Conservation (phyloP, 331 rosid species). For the Quercus phellos region DNA sequence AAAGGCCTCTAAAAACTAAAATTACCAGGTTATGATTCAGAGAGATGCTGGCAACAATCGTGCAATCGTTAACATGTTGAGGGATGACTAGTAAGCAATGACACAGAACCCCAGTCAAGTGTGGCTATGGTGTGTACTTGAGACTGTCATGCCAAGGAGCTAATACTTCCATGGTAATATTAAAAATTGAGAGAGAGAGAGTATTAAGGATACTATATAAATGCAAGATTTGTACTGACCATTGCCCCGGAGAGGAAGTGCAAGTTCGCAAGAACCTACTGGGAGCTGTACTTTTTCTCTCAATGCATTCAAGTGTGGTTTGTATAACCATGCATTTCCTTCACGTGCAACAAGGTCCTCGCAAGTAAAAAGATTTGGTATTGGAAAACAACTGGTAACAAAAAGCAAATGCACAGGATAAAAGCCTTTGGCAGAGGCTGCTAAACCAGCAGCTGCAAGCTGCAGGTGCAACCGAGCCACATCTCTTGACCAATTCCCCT, state of each 20-base stretch:
- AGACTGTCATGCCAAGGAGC: neutral
- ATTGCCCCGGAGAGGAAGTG: conserved; percentile 71
- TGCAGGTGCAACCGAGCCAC: conserved; percentile 85
- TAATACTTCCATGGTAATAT: neutral
- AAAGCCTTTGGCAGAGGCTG: conserved; percentile 66
- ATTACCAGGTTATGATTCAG: neutral
- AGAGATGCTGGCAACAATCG: neutral
- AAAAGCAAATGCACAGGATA: conserved; percentile 64
- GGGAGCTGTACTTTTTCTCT: conserved; percentile 74
- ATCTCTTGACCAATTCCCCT: conserved; percentile 84
- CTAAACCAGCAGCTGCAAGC: conserved; percentile 80
- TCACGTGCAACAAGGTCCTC: conserved; percentile 55
- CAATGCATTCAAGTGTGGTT: conserved; percentile 59
- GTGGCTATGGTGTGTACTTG: too few species aligned
- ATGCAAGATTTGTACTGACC: conserved; percentile 39
- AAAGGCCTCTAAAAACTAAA: neutral
- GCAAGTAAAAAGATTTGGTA: conserved; percentile 71
- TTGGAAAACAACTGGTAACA: conserved; percentile 61
- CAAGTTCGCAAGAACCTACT: conserved; percentile 89
- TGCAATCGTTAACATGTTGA: neutral
- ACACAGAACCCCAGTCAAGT: too few species aligned
- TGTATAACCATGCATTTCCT: conserved; percentile 73
- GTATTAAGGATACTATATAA: neutral
- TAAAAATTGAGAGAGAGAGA: neutral
- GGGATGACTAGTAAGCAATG: neutral